Conservation (phyloP, 352 stramenopile genomes). For the Globisporangium cederbergense region DNA sequence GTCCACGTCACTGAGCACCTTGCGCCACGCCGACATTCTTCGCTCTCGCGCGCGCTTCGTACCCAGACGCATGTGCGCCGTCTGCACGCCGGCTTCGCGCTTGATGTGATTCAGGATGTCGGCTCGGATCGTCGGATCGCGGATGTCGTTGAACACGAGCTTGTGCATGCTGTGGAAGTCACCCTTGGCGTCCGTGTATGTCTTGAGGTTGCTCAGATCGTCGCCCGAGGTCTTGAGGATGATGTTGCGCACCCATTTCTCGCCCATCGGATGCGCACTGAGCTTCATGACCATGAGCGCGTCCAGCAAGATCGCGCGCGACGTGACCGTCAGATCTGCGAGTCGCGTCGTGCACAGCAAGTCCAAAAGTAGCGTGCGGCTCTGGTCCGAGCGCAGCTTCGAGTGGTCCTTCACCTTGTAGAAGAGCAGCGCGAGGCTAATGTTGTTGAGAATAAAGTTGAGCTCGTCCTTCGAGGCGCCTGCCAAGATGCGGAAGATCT, state of each 20-base stretch:
- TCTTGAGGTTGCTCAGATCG: slow-evolving; percentile 96
- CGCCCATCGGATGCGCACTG: slow-evolving; percentile 89
- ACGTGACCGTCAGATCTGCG: slow-evolving; percentile 90
- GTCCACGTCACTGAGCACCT: slow-evolving; percentile 98
- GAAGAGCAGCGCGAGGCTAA: slow-evolving; percentile 95
- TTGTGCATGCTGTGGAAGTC: slow-evolving; percentile 98
- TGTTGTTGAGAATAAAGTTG: slow-evolving; percentile 95
- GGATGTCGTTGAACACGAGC: slow-evolving; percentile 97
- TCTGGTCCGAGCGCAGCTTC: slow-evolving; percentile 66
- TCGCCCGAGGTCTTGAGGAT: slow-evolving; percentile 95
- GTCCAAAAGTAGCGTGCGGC: slow-evolving; percentile 93
- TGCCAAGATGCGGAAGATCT: slow-evolving; percentile 95
- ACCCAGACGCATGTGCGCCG: slow-evolving; percentile 90
- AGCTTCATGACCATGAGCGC: slow-evolving; percentile 98
- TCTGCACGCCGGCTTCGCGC: slow-evolving; percentile 92
- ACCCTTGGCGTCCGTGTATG: slow-evolving; percentile 94
- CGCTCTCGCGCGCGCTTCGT: slow-evolving; percentile 80
- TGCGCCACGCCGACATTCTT: slow-evolving; percentile 92
- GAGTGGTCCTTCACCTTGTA: slow-evolving; percentile 97
- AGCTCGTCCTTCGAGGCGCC: slow-evolving; percentile 94
- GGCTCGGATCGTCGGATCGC: slow-evolving; percentile 73
- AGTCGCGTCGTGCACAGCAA: slow-evolving; percentile 92
- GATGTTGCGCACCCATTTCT: slow-evolving; percentile 97
- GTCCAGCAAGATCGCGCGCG: slow-evolving; percentile 91
- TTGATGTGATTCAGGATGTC: slow-evolving; percentile 96